These are phyloP conservation scores for Aspergillus persii DNA, from an alignment of 2,329 filamentous ascomycete genomes.

Conservation along the genomic window DNA sequence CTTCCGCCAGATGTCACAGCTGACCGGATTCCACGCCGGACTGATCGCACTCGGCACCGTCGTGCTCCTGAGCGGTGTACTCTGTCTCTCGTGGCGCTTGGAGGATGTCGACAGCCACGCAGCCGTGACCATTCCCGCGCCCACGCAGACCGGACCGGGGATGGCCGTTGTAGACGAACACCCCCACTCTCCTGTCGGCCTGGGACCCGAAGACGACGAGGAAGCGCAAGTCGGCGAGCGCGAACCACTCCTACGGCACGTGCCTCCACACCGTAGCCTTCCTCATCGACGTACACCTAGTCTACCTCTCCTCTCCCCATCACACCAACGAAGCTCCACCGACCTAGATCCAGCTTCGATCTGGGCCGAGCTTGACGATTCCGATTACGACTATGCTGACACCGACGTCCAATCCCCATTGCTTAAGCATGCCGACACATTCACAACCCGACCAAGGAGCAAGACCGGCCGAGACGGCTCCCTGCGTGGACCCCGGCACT, in stretches of 20 bases:
- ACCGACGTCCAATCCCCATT: slow-evolving; percentile 11
- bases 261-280: slow-evolving; percentile 23
- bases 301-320: slow-evolving; percentile 28
- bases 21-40: slow-evolving; percentile 69
- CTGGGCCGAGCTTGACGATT: slow-evolving; percentile 84
- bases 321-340: slow-evolving; percentile 48
- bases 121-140: slow-evolving; percentile 48
- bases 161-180: slow-evolving; percentile 71
- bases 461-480: slow-evolving; percentile 19
- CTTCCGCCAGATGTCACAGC: slow-evolving; percentile 81
- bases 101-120: slow-evolving; percentile 57
- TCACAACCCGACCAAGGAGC: slow-evolving; percentile 22
- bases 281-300: slow-evolving; percentile 36
- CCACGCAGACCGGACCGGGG: slow-evolving; percentile 67
- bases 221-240: slow-evolving; percentile 41
- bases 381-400: slow-evolving; percentile 43
- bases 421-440: slow-evolving; percentile 13
- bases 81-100: slow-evolving; percentile 90
- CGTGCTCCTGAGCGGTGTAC: slow-evolving; percentile 80
- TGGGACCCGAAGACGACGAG: slow-evolving; percentile 32
- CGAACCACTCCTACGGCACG: slow-evolving; percentile 37
- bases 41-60: slow-evolving; percentile 79
- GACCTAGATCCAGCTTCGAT: slow-evolving; percentile 73
- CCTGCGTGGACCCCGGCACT: slow-evolving; percentile 20
- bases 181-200: slow-evolving; percentile 23